phyloP scores from a whole-genome alignment of 805 yeast species.

The Torulaspora franciscae region DNA sequence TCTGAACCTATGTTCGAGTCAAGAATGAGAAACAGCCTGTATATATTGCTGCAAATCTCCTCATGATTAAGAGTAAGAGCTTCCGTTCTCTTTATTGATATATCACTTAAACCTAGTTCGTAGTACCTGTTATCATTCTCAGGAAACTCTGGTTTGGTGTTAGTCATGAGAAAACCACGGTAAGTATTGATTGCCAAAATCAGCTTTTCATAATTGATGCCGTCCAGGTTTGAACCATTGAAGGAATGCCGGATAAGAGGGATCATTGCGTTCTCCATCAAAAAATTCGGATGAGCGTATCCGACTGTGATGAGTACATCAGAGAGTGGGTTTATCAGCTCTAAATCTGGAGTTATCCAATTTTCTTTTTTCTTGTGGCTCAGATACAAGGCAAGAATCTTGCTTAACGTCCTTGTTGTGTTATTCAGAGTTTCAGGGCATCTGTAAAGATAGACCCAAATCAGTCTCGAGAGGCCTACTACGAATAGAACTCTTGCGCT shows the following conservation, averaged over 20 bases:
- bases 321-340: constrained; percentile 58
- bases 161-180: constrained; percentile 62
- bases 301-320: constrained; percentile 77
- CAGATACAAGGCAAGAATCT: constrained; percentile 53
- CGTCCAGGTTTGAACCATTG: constrained; percentile 56
- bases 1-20: constrained; percentile 57
- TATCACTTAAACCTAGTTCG: constrained; percentile 33
- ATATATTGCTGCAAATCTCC: constrained; percentile 59
- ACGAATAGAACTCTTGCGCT: constrained; percentile 51
- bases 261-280: constrained; percentile 69
- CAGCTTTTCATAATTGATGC: constrained; percentile 62
- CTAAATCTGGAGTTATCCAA: constrained; percentile 67
- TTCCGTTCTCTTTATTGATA: constrained; percentile 32
- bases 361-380: constrained; percentile 58
- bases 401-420: constrained; percentile 72
- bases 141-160: constrained; percentile 74
- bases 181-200: constrained; percentile 68
- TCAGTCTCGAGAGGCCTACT: constrained; percentile 62
- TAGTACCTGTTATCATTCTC: constrained; percentile 35
- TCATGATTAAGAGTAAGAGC: constrained; percentile 49
- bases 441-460: constrained; percentile 88
- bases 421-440: constrained; percentile 85
- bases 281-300: constrained; percentile 68
- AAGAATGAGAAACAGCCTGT: constrained; percentile 50
- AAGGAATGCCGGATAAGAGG: constrained; percentile 63